Percentiles rank a stretch among this genome's conserved stretches.
Evolutionary conservation across 2,329 filamentous ascomycete species (phyloP).

Genomic region (Pseudogymnoascus sp.): DNA sequence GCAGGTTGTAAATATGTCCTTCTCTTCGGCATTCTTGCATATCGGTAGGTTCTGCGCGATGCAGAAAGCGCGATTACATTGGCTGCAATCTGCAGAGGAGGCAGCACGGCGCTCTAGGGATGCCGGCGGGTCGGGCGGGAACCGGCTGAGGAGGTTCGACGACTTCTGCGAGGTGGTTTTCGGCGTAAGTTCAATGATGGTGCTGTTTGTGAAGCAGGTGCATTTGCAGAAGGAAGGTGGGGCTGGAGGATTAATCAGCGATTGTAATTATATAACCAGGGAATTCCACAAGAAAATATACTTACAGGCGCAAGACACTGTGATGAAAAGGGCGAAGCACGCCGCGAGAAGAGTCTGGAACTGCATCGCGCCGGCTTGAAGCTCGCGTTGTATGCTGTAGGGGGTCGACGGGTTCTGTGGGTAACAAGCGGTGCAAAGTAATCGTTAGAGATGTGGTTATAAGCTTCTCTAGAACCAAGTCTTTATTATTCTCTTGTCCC

Average conservation of each 20-base stretch:
- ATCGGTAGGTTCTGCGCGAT: conserved; percentile 52
- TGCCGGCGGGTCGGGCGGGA: background rate
- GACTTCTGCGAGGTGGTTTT: conserved; percentile 18
- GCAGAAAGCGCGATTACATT: conserved; percentile 60
- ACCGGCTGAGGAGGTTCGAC: conserved; percentile 13
- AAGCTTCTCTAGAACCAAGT: background rate
- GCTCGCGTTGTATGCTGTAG: background rate
- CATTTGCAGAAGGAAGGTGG: conserved; percentile 62
- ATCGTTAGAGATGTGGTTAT: background rate
- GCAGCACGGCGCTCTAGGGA: conserved; percentile 3
- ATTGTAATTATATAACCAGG: background rate
- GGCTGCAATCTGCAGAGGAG: conserved; percentile 36
- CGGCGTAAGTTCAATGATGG: conserved; percentile 50
- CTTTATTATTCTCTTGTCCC: background rate
- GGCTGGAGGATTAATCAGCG: conserved; percentile 35
- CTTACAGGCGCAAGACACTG: conserved; percentile 24
- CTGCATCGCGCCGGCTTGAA: background rate
- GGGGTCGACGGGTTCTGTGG: background rate
- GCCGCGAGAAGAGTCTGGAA: conserved; percentile 16
- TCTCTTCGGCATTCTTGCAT: conserved; percentile 54
- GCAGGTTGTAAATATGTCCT: conserved; percentile 54
- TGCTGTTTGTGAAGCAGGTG: conserved; percentile 63
- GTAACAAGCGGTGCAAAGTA: background rate
- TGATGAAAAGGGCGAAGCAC: conserved; percentile 22
- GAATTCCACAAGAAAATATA: background rate